Evolutionary conservation across 495 filamentous ascomycete genomes (phyloP).

Genomic region (Stereocaulon alpinum): DNA sequence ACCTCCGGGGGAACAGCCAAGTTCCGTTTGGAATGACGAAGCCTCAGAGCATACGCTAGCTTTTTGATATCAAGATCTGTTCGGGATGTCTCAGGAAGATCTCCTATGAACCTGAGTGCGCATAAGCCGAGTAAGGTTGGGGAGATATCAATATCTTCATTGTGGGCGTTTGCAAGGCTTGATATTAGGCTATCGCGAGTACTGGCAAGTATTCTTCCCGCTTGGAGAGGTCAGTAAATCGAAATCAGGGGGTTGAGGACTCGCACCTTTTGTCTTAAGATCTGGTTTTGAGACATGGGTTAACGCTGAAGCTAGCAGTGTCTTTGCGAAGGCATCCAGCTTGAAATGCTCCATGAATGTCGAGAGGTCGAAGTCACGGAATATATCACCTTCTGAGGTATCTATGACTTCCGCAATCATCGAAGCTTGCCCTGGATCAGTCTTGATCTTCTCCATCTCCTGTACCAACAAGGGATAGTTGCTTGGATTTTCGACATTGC

Average conservation of each 20-base stretch:
- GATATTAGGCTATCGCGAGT: constrained; percentile 66
- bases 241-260: constrained; percentile 9
- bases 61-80: constrained; percentile 55
- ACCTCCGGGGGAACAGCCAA: constrained; percentile 59
- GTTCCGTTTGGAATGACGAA: constrained; percentile 54
- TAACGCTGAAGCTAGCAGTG: constrained; percentile 79
- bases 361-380: constrained; percentile 86
- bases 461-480: constrained; percentile 72
- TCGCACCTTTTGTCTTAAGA: constrained; percentile 77
- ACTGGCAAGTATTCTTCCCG: constrained; percentile 70
- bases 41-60: constrained; percentile 53
- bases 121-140: constrained; percentile 61
- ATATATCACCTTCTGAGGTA: constrained; percentile 74
- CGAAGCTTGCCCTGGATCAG: constrained; percentile 68
- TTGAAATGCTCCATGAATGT: constrained; percentile 92
- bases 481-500: constrained; percentile 59
- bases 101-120: constrained; percentile 70
- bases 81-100: constrained; percentile 71
- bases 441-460: constrained; percentile 75
- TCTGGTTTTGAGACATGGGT: constrained; percentile 68
- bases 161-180: constrained; percentile 42
- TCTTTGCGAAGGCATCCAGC: constrained; percentile 76
- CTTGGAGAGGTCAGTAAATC: constrained; percentile 37
- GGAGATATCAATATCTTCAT: constrained; percentile 49
- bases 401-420: constrained; percentile 92